phyloP scores from a whole-genome alignment of 179 eudicot species.

The Camellia oleifera region DNA sequence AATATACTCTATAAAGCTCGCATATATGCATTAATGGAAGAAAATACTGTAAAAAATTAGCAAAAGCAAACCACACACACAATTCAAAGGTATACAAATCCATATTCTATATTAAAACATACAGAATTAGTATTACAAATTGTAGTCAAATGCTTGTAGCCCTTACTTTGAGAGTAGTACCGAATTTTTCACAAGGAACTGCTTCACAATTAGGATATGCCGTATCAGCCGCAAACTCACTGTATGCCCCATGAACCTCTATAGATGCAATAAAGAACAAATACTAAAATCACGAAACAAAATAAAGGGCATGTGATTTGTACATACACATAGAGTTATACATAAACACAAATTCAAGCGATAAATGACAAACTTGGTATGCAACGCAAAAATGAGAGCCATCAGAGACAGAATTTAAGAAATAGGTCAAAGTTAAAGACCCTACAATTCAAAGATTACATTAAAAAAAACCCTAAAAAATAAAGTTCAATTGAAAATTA shows the following conservation, averaged over 20 bases:
- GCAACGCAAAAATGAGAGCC: conserved; percentile 76
- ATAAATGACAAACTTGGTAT: conserved; percentile 53
- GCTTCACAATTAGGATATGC: conserved; percentile 75
- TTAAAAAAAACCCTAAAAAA: background rate
- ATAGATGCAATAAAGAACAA: conserved; percentile 4
- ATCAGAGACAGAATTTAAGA: conserved; percentile 34
- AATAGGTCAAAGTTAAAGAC: conserved; percentile 39
- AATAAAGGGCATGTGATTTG: conserved; percentile 3
- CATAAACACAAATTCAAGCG: background rate
- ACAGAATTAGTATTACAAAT: too few relatives aligned
- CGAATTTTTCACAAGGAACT: conserved; percentile 80
- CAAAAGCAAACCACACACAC: too few relatives aligned
- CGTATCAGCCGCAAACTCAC: conserved; percentile 62
- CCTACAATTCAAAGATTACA: conserved; percentile 15
- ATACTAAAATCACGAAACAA: too few relatives aligned
- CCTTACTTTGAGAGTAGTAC: conserved; percentile 64
- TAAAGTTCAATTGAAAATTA: background rate
- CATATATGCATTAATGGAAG: too few relatives aligned
- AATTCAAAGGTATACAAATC: too few relatives aligned
- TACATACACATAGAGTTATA: too few relatives aligned
- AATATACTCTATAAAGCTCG: too few relatives aligned
- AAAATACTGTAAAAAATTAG: too few relatives aligned
- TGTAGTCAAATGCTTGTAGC: background rate
- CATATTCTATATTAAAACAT: too few relatives aligned
- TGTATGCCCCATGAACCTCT: conserved; percentile 75